Base-by-base conservation (phyloP, 768 basidiomycete species). In the Boletus edulis region DNA sequence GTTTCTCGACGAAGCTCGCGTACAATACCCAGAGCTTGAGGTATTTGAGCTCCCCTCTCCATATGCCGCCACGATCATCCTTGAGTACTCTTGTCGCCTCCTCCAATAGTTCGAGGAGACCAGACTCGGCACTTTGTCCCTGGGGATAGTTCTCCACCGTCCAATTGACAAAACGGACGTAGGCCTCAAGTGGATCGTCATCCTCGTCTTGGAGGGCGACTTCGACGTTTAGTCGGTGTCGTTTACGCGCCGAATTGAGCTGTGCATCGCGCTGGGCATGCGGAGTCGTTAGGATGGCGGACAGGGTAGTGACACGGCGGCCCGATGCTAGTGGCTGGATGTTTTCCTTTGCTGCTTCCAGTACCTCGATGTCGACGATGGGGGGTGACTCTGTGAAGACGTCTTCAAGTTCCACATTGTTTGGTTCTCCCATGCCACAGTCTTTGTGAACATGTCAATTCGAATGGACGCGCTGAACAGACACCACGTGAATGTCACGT, bases 1-100 rank as follows among this genome's bases (percentile, higher is more conserved):
- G 88, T 65, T 85, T 85, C 74, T 98, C 95, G 48, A 98, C 92
- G 67, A 91, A 89, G 68, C 85, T 86, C 15, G 95, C 90, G 69
- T 98, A 99, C 45, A 94, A 82, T 48, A 94, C 78, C 97, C 97
- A 99, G 15, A 98, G 76, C 67, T 94, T 93, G 52, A 98, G 79
- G 70, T 98, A 97, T 54, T 90, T 85, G 55, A 91, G 66, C 65
- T 98, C 93, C 52, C 76, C 79, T 62, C 79, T 81, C 83, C 92
- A 98, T 57, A 76, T 77, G 0, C 87, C 85, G 27, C 78, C 85
- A 49, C 86, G 78, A 62, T 91, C 76, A 62, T 87, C 85, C 62
- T 93, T 86, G 65, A 98, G 79, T 9, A 86, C 81, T 32, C 94
- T 77, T 1, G 97, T 97, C 15, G 93, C 91, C 65, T 93, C 90